Evolutionary conservation across 176 grass and related monocot genomes (phyloP).

Genomic region (Puya raimondii): DNA sequence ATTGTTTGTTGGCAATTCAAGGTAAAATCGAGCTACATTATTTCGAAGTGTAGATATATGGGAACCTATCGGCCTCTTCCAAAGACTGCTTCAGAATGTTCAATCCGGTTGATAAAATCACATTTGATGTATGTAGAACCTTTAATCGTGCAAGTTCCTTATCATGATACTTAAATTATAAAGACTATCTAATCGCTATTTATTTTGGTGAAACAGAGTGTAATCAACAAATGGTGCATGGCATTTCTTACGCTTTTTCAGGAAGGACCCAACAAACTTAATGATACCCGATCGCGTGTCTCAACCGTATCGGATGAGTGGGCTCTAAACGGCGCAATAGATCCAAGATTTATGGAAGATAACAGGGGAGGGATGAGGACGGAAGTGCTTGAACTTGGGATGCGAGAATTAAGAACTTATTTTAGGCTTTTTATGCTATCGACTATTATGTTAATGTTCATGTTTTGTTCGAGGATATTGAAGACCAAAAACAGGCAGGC

Average conservation of each 20-base stretch:
- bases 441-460: constrained; percentile 80
- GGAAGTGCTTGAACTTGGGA: constrained; percentile 79
- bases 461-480: constrained; percentile 92
- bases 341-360: constrained; percentile 22
- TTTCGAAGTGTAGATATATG: constrained; percentile 56
- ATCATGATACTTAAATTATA: neutral
- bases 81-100: constrained; percentile 97
- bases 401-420: constrained; percentile 90
- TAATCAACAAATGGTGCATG: constrained; percentile 67
- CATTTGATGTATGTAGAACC: constrained; percentile 55
- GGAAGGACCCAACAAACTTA: constrained; percentile 39
- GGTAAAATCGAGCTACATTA: neutral
- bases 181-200: constrained; percentile 4
- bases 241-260: constrained; percentile 84
- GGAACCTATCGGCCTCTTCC: constrained; percentile 58
- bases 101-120: constrained; percentile 71
- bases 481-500: constrained; percentile 52
- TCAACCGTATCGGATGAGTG: constrained; percentile 24
- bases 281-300: constrained; percentile 14
- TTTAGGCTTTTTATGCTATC: constrained; percentile 90
- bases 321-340: constrained; percentile 26
- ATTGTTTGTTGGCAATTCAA: constrained; percentile 7
- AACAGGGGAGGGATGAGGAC: constrained; percentile 27
- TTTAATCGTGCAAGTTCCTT: neutral
- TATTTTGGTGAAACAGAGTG: constrained; percentile 39